Base-by-base conservation (phyloP, 2,329 filamentous ascomycete species). In the Aspergillus caelatus region DNA sequence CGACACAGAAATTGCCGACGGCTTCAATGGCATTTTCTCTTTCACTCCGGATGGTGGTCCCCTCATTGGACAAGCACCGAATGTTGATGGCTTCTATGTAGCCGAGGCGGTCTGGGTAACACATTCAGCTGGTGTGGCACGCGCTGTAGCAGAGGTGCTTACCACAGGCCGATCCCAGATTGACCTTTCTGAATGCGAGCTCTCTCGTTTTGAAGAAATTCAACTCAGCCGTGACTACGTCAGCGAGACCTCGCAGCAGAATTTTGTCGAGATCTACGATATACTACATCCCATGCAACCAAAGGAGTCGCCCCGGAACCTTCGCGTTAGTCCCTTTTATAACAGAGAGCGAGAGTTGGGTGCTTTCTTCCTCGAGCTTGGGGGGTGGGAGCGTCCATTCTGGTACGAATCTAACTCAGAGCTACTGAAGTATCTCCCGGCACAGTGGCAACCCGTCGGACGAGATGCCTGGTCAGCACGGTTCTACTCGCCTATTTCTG, bases 31-130 rank as follows among this genome's bases (percentile, higher is more conserved):
- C 3, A 82, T 89, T 68, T 87, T 89, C 74, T 89, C 87, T 0
- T 89, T 89, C 70, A 89, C 87, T 0, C 87, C 87, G 0, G 87
- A 89, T 58, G 87, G 87, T 0, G 86, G 85, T 0, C 84, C 87
- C 0, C 79, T 89, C 0, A 79, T 89, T 2, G 87, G 87, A 3
- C 81, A 85, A 68, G 80, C 85, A 0, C 86, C 87, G 8, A 82
- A 81, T 16, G 74, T 89, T 0, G 84, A 88, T 53, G 85, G 85
- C 14, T 89, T 89, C 74, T 89, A 82, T 67, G 85, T 89, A 1
- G 87, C 87, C 0, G 87, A 89, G 68, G 87, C 87, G 6, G 86
- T 89, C 0, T 89, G 87, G 87, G 87, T 89, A 0, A 89, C 87
- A 21, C 87, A 89, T 66, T 89, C 87, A 0, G 86, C 86, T 0